Base-by-base conservation (phyloP, 441 rosid genomes). In the Pelargonium myrrhifolium region DNA sequence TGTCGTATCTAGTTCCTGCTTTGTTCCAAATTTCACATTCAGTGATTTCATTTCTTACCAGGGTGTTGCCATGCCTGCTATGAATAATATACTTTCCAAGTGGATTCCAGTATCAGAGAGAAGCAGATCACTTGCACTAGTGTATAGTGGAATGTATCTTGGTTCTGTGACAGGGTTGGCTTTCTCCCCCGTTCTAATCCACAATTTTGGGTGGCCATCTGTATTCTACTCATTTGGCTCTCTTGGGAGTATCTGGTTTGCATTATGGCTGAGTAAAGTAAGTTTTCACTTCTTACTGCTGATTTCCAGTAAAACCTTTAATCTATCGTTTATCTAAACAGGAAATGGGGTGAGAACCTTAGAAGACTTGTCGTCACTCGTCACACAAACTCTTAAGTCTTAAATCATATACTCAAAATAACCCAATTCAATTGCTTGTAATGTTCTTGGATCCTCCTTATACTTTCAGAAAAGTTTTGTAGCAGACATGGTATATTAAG, bases 61-160 rank as follows among this genome's bases (percentile, higher is more conserved):
- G 99, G 99, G 99, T 75, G 99, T 93, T 75, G 99, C 99, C 59
- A 93, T 93, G 99, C 99, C 99, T 76, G 97, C 99, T 59, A 93
- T 93, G 99, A 93, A 93, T 83, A 93, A 91, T 86, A 76, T 93
- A 70, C 86, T 93, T 71, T 93, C 99, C 35, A 91, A 83, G 84
- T 93, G 99, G 99, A 86, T 93, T 84, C 97, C 99, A 43, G 97
- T 93, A 75, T 91, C 97, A 21, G 99, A 93, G 80, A 87, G 99
- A 83, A 93, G 99, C 86, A 84, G 97, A 76, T 89, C 99, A 20
- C 94, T 90, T 72, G 90, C 98, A 35, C 76, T 91, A 2, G 99
- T 93, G 66, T 93, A 93, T 61, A 93, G 99, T 67, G 99, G 99
- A 81, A 93, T 93, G 99, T 90, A 93, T 82, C 96, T 93, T 66